These are phyloP conservation scores for Plantago ovata DNA, from an alignment of 257 asterid species.

Conservation along the genomic window DNA sequence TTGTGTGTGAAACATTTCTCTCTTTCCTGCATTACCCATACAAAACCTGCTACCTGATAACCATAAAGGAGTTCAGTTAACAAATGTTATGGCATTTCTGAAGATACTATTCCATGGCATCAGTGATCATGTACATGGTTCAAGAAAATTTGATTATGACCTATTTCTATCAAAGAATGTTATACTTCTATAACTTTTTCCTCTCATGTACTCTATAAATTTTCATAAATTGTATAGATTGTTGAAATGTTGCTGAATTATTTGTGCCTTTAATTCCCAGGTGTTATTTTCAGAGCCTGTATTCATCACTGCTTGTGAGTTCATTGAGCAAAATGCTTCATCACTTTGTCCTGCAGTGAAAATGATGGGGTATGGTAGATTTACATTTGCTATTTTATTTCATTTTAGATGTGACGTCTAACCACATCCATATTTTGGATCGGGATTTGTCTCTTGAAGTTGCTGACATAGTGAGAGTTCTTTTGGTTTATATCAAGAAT, in stretches of 20 bases:
- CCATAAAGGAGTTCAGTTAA: not conserved
- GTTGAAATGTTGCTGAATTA: not conserved
- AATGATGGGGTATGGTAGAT: constrained; percentile 67
- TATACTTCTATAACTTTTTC: not conserved
- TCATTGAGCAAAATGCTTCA: constrained; percentile 87
- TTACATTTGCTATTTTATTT: constrained; percentile 1
- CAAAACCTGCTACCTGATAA: not conserved
- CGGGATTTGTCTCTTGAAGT: not conserved
- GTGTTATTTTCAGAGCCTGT: constrained; percentile 87
- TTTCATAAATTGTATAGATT: constrained; percentile 5
- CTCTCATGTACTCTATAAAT: not conserved
- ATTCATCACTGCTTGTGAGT: constrained; percentile 75
- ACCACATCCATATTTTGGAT: not conserved
- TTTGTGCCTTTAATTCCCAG: constrained; percentile 36
- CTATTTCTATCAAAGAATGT: not conserved
- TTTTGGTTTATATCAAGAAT: not conserved
- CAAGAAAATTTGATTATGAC: constrained; percentile 3
- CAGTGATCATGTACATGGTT: not conserved
- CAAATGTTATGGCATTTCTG: not conserved
- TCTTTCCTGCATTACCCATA: not conserved
- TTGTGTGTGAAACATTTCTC: not conserved
- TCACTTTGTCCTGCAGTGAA: constrained; percentile 71
- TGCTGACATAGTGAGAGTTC: not conserved
- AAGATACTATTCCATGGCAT: not conserved
- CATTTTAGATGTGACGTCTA: constrained; percentile 3